Percentiles rank a stretch among this genome's conserved stretches.
These are phyloP conservation scores for Xerocomus nothofagi DNA, from an alignment of 1,284 basidiomycete species.

Conservation along the genomic window DNA sequence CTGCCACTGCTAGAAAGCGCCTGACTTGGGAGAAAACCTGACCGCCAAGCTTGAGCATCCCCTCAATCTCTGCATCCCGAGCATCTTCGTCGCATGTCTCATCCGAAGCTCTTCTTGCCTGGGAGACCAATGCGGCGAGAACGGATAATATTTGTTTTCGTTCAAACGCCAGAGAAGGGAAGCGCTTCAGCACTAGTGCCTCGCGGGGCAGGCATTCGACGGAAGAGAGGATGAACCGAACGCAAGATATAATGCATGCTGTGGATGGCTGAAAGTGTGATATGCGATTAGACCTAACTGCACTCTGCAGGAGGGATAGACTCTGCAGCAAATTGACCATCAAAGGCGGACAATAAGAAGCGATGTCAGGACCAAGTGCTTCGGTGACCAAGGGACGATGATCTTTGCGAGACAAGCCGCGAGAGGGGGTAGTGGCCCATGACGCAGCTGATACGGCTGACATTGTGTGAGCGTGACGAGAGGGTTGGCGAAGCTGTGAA, in stretches of 20 bases:
- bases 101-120: constrained; percentile 78
- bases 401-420: constrained; percentile 35
- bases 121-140: constrained; percentile 81
- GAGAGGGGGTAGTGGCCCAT: constrained; percentile 52
- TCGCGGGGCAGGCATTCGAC: constrained; percentile 88
- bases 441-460: constrained; percentile 53
- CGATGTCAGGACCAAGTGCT: constrained; percentile 45
- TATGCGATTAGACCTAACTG: constrained; percentile 75
- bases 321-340: constrained; percentile 83
- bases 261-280: constrained; percentile 83
- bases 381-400: constrained; percentile 49
- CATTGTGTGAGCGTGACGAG: constrained; percentile 47
- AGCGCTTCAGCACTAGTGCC: constrained; percentile 66
- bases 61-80: constrained; percentile 61
- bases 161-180: constrained; percentile 71
- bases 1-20: constrained; percentile 69
- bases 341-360: constrained; percentile 66
- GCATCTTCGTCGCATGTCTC: constrained; percentile 48
- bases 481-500: constrained; percentile 25
- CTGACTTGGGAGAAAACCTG: constrained; percentile 74
- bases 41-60: constrained; percentile 72
- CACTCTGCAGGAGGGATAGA: constrained; percentile 81
- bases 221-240: constrained; percentile 84
- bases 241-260: constrained; percentile 90
- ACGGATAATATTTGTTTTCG: constrained; percentile 83